Evolutionary conservation across 2,329 filamentous ascomycete genomes (phyloP), one percentile per base, ranked within the genome.

Genomic region (Monosporascus sp.): DNA sequence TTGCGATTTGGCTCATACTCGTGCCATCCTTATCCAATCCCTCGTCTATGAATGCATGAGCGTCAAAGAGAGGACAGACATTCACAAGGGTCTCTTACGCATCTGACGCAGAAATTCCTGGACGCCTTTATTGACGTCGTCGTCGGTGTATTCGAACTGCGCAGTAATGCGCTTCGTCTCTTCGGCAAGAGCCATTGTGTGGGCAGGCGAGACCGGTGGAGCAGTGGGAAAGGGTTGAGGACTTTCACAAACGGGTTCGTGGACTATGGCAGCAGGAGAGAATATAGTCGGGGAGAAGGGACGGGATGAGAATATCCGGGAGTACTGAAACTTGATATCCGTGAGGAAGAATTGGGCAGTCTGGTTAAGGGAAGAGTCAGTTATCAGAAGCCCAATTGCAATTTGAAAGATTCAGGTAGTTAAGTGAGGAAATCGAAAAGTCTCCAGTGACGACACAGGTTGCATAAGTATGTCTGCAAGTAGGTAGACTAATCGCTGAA

Each of bases 1-100:
- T 96, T 7, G 94, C 94, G 66, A 99, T 97, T 76, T 97, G 94
- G 75, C 89, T 93, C 76, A 99, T 75, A 62, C 87, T 91, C 34
- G 90, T 87, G 57, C 86, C 87, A 63, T 92, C 85, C 65, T 86
- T 85, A 56, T 83, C 75, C 61, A 97, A 76, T 27, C 94, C 94
- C 77, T 96, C 89, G 60, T 88, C 89, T 92, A 63, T 36, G 51
- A 45, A 50, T 22, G 51, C 54, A 53, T 64, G 51, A 62, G 55
- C 36, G 22, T 31, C 43, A 34, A 34, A 24, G 16, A 37, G 8
- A 37, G 20, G 24, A 49, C 37, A 45, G 22, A 49, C 4, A 38
- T 31, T 20, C 55, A 17, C 46, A 47, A 71, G 73, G 53, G 72
- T 80, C 8, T 19, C 77, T 58, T 64, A 85, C 88, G 78, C 86